These are phyloP conservation scores for Areca catechu DNA, from an alignment of 176 grass and related monocot species.

Conservation along the genomic window DNA sequence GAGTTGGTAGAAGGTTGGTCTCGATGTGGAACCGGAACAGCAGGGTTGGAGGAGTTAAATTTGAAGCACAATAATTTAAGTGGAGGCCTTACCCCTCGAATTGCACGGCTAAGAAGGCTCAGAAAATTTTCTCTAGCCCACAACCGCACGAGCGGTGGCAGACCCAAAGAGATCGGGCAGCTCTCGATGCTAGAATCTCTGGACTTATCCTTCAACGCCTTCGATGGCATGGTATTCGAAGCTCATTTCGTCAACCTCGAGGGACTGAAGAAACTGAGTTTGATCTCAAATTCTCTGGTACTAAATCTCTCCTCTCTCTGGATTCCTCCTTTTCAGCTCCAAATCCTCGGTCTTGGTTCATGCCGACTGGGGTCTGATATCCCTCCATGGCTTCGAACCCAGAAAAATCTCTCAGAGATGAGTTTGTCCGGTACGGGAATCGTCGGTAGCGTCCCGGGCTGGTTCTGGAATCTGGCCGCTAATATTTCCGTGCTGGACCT, in stretches of 20 bases:
- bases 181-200: not conserved
- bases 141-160: constrained; percentile 13
- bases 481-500: no score
- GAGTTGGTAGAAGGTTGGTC: not conserved
- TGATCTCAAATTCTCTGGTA: not conserved
- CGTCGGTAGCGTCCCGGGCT: constrained; percentile 6
- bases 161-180: constrained; percentile 14
- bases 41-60: not conserved
- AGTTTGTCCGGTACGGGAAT: constrained; percentile 15
- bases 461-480: constrained; percentile 3
- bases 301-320: constrained; percentile 1
- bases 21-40: not conserved
- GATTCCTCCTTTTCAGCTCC: constrained; percentile 15
- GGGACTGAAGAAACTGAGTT: not conserved
- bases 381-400: constrained; percentile 22
- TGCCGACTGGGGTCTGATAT: constrained; percentile 12
- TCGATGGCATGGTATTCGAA: constrained; percentile 4
- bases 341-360: not conserved
- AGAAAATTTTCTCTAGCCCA: not conserved
- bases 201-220: not conserved
- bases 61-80: no score
- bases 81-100: constrained; percentile 2
- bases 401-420: not conserved
- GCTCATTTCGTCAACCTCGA: constrained; percentile 1
- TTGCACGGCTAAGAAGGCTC: constrained; percentile 3